Evolutionary conservation across 345 rosid genomes (phyloP).

Genomic region (Mallotus nudiflorus): DNA sequence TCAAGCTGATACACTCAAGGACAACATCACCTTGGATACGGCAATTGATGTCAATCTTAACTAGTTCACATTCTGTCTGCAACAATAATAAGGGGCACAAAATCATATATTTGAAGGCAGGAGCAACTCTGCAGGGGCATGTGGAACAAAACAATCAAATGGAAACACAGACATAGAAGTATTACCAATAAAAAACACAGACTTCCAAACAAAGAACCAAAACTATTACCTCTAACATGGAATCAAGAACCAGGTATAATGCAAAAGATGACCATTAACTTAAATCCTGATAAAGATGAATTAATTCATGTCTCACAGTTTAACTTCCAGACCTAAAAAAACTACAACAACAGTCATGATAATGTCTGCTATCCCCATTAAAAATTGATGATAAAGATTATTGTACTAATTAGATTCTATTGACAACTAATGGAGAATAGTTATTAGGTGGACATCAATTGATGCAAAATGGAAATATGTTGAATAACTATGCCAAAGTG

Average conservation of each 20-base stretch:
- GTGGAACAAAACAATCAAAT: background rate
- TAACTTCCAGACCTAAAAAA: background rate
- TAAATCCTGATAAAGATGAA: too few relatives aligned
- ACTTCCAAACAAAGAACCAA: too few relatives aligned
- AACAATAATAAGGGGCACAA: conserved; percentile 16
- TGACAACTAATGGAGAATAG: too few relatives aligned
- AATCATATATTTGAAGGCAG: conserved; percentile 2
- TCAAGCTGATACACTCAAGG: conserved; percentile 80
- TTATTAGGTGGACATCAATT: too few relatives aligned
- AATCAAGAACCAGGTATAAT: too few relatives aligned
- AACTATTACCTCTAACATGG: too few relatives aligned
- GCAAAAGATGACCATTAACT: too few relatives aligned
- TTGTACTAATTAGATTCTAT: background rate
- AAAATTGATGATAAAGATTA: background rate
- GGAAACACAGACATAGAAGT: background rate
- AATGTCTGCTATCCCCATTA: background rate
- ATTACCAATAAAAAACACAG: background rate
- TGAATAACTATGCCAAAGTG: too few relatives aligned
- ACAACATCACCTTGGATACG: conserved; percentile 89
- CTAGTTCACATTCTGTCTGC: conserved; percentile 85
- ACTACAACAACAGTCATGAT: background rate
- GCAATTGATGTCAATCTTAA: conserved; percentile 88
- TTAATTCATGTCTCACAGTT: background rate
- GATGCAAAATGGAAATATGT: too few relatives aligned
- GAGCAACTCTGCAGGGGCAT: background rate